Evolutionary conservation across 2,329 filamentous ascomycete genomes (phyloP).

Genomic region (Xylariomycetidae sp.): DNA sequence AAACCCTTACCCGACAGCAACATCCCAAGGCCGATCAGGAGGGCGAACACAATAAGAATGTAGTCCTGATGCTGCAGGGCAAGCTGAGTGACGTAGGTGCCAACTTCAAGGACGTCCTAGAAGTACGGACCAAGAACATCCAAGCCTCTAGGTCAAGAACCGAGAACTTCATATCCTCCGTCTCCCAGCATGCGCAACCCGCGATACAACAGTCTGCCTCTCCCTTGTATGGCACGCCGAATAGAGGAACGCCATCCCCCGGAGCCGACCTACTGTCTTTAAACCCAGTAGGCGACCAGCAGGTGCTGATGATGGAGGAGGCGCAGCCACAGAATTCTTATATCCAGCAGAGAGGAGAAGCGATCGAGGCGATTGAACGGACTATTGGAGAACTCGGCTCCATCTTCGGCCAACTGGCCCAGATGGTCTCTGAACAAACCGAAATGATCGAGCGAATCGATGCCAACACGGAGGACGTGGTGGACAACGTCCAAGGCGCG

Average conservation of each 20-base stretch:
- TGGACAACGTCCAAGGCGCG: conserved; percentile 96
- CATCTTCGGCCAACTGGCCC: conserved; percentile 89
- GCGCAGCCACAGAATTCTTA: conserved; percentile 81
- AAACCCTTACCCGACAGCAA: conserved; percentile 69
- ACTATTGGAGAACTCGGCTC: conserved; percentile 89
- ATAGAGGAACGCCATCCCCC: conserved; percentile 59
- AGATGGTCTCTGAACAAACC: conserved; percentile 95
- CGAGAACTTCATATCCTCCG: conserved; percentile 92
- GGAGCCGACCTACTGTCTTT: conserved; percentile 73
- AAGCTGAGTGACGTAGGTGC: conserved; percentile 87
- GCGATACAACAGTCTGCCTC: conserved; percentile 70
- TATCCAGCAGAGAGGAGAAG: conserved; percentile 88
- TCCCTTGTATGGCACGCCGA: conserved; percentile 78
- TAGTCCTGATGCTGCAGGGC: conserved; percentile 84
- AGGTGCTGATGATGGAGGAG: conserved; percentile 90
- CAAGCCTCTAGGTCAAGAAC: conserved; percentile 87
- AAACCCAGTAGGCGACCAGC: conserved; percentile 79
- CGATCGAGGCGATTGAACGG: conserved; percentile 92
- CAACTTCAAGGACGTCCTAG: conserved; percentile 96
- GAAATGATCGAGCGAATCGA: conserved; percentile 96
- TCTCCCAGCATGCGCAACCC: conserved; percentile 68
- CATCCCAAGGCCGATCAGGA: conserved; percentile 72
- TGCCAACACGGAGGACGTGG: conserved; percentile 94
- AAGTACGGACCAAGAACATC: conserved; percentile 95
- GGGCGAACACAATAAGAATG: conserved; percentile 96